These are phyloP conservation scores for Volvox africanus DNA, from an alignment of 139 green algal species.

Conservation along the genomic window DNA sequence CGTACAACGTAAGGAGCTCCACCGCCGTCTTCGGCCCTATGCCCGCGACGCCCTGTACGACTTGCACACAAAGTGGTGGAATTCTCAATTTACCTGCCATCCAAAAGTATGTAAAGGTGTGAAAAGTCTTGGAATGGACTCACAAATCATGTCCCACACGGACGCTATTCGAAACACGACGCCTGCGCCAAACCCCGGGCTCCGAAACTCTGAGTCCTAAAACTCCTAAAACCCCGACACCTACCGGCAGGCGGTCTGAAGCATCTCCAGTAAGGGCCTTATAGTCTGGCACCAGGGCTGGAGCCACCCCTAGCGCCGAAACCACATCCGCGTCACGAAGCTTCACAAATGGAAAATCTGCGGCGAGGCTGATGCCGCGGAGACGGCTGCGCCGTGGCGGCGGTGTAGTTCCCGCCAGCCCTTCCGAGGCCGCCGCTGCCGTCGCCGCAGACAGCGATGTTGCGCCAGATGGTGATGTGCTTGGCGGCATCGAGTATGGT, in stretches of 20 bases:
- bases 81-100: no score
- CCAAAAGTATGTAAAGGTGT: no score
- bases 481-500: not conserved
- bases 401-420: not conserved
- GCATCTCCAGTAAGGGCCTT: conserved; percentile 20
- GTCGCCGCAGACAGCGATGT: not conserved
- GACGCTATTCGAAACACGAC: no score
- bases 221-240: not conserved
- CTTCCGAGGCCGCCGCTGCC: not conserved
- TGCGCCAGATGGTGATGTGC: not conserved
- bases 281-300: conserved; percentile 11
- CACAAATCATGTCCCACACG: no score
- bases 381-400: not conserved
- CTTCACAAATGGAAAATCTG: conserved; percentile 1
- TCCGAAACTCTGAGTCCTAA: no score
- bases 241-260: conserved; percentile 36
- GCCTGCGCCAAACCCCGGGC: no score
- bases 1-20: conserved; percentile 31
- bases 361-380: no score
- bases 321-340: conserved; percentile 13
- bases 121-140: no score
- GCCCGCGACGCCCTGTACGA: conserved; percentile 11
- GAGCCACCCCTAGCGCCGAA: conserved; percentile 16
- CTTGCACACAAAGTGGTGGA: no score
- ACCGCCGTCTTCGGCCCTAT: conserved; percentile 28